A percentile compares a stretch with the other conserved stretches of the same genome.
These are phyloP conservation scores for Geotrichum fermentans DNA, from an alignment of 1,139 yeast species.

Conservation along the genomic window DNA sequence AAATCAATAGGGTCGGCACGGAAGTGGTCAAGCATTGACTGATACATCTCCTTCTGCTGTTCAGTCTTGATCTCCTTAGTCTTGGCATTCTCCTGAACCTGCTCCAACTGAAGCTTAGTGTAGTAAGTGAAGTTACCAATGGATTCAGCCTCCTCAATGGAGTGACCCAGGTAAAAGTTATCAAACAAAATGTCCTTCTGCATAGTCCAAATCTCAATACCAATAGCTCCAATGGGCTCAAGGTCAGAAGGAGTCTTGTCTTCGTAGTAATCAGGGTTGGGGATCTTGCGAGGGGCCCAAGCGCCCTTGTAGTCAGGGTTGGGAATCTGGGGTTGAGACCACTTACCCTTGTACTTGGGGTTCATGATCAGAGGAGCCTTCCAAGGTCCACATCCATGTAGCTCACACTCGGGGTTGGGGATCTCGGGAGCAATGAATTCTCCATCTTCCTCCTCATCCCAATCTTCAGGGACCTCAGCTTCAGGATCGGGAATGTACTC, in stretches of 20 bases:
- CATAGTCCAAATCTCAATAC: slow-evolving; percentile 90
- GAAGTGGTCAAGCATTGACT: slow-evolving; percentile 31
- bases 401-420: slow-evolving; percentile 65
- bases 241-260: slow-evolving; percentile 57
- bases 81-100: slow-evolving; percentile 36
- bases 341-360: slow-evolving; percentile 69
- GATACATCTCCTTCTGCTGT: slow-evolving; percentile 26
- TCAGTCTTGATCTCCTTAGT: slow-evolving; percentile 32
- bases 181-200: slow-evolving; percentile 69
- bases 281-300: slow-evolving; percentile 65
- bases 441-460: slow-evolving; percentile 90
- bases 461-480: slow-evolving; percentile 61
- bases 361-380: slow-evolving; percentile 59
- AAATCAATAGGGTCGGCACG: slow-evolving; percentile 37
- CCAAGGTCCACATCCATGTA: slow-evolving; percentile 76
- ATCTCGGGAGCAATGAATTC: slow-evolving; percentile 72
- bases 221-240: slow-evolving; percentile 71
- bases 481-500: slow-evolving; percentile 60
- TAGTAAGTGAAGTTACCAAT: slow-evolving; percentile 73
- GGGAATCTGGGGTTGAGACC: slow-evolving; percentile 61
- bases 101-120: slow-evolving; percentile 59
- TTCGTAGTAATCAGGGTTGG: slow-evolving; percentile 66
- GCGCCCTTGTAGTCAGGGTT: slow-evolving; percentile 78
- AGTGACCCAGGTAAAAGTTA: slow-evolving; percentile 81
- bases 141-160: slow-evolving; percentile 74